Conservation (phyloP, 257 asterid species). For the Solanum virginianum region DNA sequence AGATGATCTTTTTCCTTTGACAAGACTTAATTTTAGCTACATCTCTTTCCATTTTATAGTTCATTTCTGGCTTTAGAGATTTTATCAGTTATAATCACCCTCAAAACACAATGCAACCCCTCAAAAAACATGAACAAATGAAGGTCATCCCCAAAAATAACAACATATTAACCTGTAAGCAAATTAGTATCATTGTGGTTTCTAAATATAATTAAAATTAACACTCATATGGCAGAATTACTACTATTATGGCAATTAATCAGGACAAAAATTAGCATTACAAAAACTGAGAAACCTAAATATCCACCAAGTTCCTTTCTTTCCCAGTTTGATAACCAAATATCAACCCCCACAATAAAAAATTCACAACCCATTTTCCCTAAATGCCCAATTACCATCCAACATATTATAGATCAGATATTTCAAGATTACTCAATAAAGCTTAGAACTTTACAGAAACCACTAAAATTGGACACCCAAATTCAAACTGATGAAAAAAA, state of each 20-base stretch:
- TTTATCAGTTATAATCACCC: background rate
- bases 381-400: background rate
- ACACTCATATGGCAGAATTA: background rate
- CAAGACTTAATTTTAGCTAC: background rate
- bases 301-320: background rate
- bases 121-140: background rate
- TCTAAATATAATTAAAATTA: background rate
- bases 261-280: background rate
- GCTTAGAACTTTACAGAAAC: background rate
- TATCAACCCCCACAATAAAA: background rate
- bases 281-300: background rate
- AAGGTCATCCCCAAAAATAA: background rate
- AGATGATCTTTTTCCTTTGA: background rate
- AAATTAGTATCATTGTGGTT: background rate
- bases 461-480: background rate
- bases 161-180: background rate
- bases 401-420: background rate
- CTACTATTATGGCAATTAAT: background rate
- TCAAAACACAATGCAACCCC: background rate
- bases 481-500: background rate
- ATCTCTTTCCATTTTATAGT: background rate
- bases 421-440: background rate
- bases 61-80: background rate
- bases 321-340: background rate
- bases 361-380: background rate